phyloP scores from a whole-genome alignment of 176 grass and related monocot genomes.

The Cocos nucifera region DNA sequence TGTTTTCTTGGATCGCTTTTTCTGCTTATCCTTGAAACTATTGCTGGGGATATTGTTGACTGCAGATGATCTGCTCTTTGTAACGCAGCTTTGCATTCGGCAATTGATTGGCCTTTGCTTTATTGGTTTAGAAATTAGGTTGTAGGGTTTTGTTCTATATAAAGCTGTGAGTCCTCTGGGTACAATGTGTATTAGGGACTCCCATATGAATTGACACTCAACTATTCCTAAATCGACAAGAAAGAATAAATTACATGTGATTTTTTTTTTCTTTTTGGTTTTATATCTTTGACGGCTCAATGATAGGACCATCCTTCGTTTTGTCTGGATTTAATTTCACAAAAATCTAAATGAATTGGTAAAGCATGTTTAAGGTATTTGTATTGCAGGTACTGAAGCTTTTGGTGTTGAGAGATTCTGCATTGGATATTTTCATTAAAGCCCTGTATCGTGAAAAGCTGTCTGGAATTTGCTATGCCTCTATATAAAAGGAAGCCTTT shows the following conservation, averaged over 20 bases:
- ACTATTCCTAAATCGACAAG: too few species aligned
- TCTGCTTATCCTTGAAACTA: background rate
- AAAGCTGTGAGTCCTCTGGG: too few species aligned
- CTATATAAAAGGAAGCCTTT: slow-evolving; percentile 66
- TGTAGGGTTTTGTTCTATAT: slow-evolving; percentile 7
- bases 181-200: too few species aligned
- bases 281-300: too few species aligned
- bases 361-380: background rate
- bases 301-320: too few species aligned
- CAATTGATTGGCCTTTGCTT: background rate
- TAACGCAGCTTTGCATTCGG: background rate
- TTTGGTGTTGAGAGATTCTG: slow-evolving; percentile 2
- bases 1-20: background rate
- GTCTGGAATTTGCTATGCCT: slow-evolving; percentile 46
- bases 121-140: background rate
- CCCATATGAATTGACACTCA: background rate
- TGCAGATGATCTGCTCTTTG: too few species aligned
- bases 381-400: slow-evolving; percentile 5
- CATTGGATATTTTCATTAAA: background rate
- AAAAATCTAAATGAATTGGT: too few species aligned
- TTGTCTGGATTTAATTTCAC: too few species aligned
- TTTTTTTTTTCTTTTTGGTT: too few species aligned
- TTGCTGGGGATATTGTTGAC: background rate
- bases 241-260: too few species aligned
- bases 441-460: slow-evolving; percentile 1